Percentiles rank a stretch among this genome's conserved stretches.
These are phyloP conservation scores for Spiraea crenata DNA, from an alignment of 331 rosid species.

Conservation along the genomic window DNA sequence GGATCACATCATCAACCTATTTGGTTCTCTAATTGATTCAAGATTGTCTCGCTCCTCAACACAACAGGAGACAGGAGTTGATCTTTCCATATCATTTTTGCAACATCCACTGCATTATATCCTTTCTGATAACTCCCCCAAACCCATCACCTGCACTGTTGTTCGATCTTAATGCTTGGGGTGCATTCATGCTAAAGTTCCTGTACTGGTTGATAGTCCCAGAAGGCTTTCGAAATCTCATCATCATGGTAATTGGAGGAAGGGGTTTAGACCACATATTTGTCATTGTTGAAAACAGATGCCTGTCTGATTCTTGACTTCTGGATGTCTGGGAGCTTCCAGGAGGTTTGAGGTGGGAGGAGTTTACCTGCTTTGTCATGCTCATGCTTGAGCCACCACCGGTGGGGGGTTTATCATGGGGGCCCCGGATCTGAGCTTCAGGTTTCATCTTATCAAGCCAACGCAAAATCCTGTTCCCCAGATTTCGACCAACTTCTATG, in stretches of 20 bases:
- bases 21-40: background rate
- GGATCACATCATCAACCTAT: conserved; percentile 6
- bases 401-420: conserved; percentile 15
- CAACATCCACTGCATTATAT: conserved; percentile 79
- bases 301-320: conserved; percentile 56
- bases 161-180: conserved; percentile 32
- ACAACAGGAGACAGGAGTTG: background rate
- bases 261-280: conserved; percentile 41
- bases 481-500: conserved; percentile 76
- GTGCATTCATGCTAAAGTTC: conserved; percentile 35
- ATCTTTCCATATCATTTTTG: conserved; percentile 28
- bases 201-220: conserved; percentile 52
- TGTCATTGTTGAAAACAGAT: conserved; percentile 45
- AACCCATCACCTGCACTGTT: conserved; percentile 36
- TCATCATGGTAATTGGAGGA: conserved; percentile 56
- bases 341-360: conserved; percentile 41
- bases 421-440: conserved; percentile 75
- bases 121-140: conserved; percentile 57
- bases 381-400: conserved; percentile 33
- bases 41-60: background rate
- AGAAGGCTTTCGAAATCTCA: conserved; percentile 51
- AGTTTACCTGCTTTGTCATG: conserved; percentile 32
- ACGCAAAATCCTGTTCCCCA: conserved; percentile 75
- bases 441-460: conserved; percentile 77
- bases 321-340: conserved; percentile 33